Base-by-base conservation (phyloP, 345 rosid species). In the Chamaenerion angustifolium region DNA sequence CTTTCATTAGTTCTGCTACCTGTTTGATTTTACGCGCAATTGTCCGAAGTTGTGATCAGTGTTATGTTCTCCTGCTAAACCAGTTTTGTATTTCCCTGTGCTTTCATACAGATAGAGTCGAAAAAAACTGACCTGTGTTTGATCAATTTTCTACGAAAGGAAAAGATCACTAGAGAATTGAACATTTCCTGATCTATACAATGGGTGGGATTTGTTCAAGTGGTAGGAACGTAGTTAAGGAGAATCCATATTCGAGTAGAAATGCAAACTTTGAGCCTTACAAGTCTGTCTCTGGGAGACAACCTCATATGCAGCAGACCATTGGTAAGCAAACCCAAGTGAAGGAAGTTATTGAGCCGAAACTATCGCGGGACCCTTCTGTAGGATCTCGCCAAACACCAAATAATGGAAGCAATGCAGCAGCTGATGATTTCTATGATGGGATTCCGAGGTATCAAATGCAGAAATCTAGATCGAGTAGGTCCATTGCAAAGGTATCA, bases 121-220 rank as follows among this genome's bases (percentile, higher is more conserved):
- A 31, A 31, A 31, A 21, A 31, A 31, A 1, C 37, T 31, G 37
- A 31, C 6, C 37, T 31, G 3, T 31, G 37, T 4, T 31, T 23
- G 27, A 23, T 23, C 27, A 23, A 23, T 35, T 48, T 52, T 17
- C 19, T 21, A 54, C 3, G 42, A 16, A 10, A 16, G 45, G 10
- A 46, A n/a, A n/a, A n/a, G n/a, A n/a, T 25, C 42, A 5, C 40
- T 60, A 23, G 53, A 15, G 31, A 42, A 35, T 17, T 40, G 40
- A 42, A 35, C 37, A 25, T 45, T 11, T 23, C 21, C 6, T 40
- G 45, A 19, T 46, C 42, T 41, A 16, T 15, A 48, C 45, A 60
- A 76, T 76, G 81, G 81, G 81, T 59, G 66, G 81, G 49, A 56
- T 76, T 67, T 76, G 81, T 61, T 72, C 81, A 9, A 67, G 58